Evolutionary conservation across 805 yeast genomes (phyloP).

Genomic region (Metschnikowia drakensbergensis): DNA sequence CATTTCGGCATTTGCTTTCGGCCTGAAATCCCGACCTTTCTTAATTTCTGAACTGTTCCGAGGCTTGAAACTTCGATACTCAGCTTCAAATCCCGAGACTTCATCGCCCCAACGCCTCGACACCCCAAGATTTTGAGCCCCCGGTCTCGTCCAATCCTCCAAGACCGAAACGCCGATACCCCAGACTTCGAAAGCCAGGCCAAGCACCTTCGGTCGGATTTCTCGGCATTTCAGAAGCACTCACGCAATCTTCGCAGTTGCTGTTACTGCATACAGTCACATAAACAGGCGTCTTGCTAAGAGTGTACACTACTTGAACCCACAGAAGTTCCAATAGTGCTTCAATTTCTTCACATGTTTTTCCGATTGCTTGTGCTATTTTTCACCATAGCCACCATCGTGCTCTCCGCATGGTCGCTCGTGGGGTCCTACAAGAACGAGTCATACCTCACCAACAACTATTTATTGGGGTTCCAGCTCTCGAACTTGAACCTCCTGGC

Average conservation of each 20-base stretch:
- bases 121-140: too few relatives aligned
- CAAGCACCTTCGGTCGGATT: too few relatives aligned
- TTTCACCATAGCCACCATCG: constrained; percentile 28
- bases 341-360: constrained; percentile 13
- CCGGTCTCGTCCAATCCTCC: too few relatives aligned
- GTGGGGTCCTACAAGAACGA: constrained; percentile 38
- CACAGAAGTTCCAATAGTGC: too few relatives aligned
- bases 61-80: too few relatives aligned
- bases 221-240: too few relatives aligned
- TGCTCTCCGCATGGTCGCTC: constrained; percentile 35
- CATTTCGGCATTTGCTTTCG: too few relatives aligned
- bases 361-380: constrained; percentile 33
- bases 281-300: neutral
- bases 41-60: neutral
- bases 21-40: too few relatives aligned
- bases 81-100: too few relatives aligned
- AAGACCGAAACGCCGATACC: too few relatives aligned
- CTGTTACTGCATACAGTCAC: neutral
- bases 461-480: constrained; percentile 35
- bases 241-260: neutral
- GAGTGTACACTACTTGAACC: neutral
- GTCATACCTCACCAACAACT: constrained; percentile 31
- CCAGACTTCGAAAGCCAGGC: too few relatives aligned
- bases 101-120: too few relatives aligned
- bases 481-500: constrained; percentile 30